phyloP scores from a whole-genome alignment of 2,329 filamentous ascomycete species.

The Clonostachys chloroleuca region DNA sequence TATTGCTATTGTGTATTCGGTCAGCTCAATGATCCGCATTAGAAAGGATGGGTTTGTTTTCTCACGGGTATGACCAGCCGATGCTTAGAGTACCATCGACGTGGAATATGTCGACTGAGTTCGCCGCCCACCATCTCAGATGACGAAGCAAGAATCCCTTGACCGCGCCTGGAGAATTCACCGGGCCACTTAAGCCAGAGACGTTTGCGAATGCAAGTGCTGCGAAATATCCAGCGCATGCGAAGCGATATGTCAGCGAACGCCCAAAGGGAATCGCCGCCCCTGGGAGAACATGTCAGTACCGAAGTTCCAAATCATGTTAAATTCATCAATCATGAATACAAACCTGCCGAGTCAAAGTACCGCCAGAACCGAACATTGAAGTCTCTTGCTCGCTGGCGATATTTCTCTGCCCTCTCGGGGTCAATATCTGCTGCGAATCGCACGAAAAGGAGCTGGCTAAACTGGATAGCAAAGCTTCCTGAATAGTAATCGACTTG shows the following conservation, averaged over 20 bases:
- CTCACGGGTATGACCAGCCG: conserved; percentile 20
- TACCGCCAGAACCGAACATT: conserved; percentile 37
- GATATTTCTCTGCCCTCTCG: conserved; percentile 26
- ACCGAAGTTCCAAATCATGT: neutral
- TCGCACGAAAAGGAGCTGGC: conserved; percentile 38
- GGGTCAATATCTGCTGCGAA: conserved; percentile 35
- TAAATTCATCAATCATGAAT: neutral
- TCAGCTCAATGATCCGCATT: accelerated
- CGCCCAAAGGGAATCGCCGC: conserved; percentile 47
- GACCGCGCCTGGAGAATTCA: conserved; percentile 31
- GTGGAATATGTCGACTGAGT: conserved; percentile 37
- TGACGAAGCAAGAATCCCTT: conserved; percentile 46
- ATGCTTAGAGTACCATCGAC: conserved; percentile 44
- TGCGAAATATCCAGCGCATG: conserved; percentile 42
- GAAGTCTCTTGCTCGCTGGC: conserved; percentile 29
- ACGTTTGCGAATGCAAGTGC: conserved; percentile 32
- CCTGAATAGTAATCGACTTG: conserved; percentile 50
- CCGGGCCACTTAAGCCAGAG: too few relatives aligned
- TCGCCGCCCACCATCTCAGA: conserved; percentile 40
- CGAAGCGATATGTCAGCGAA: conserved; percentile 45
- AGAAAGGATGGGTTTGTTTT: neutral
- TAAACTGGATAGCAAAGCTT: conserved; percentile 49
- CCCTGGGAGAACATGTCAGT: conserved; percentile 20
- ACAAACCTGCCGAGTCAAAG: conserved; percentile 36
- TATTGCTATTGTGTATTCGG: conserved; percentile 23